Evolutionary conservation across 306 rosid genomes (phyloP).

Genomic region (Glycine tomentella): DNA sequence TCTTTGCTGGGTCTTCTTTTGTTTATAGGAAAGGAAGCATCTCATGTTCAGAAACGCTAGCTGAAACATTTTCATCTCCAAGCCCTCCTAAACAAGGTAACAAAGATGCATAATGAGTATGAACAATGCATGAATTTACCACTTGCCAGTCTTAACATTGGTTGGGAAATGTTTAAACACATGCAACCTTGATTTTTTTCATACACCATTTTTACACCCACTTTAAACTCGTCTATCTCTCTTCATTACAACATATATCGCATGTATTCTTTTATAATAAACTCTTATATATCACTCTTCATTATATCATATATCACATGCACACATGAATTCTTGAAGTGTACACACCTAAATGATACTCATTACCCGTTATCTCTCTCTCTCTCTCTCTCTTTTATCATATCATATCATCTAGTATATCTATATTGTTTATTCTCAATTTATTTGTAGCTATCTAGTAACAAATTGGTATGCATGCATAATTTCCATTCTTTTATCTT

Average conservation of each 20-base stretch:
- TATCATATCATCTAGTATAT: not conserved
- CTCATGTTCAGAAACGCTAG: slow-evolving; percentile 46
- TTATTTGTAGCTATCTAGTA: not conserved
- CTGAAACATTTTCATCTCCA: slow-evolving; percentile 47
- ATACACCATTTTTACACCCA: not conserved
- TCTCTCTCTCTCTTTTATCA: no score
- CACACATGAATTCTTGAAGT: not conserved
- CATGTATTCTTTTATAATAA: not conserved
- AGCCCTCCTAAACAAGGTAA: slow-evolving; percentile 64
- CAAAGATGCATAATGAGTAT: not conserved
- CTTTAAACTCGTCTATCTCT: not conserved
- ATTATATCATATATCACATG: not conserved
- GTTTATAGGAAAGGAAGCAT: slow-evolving; percentile 58
- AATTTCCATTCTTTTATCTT: not conserved
- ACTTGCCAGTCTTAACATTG: not conserved
- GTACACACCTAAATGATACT: not conserved
- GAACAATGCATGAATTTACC: slow-evolving; percentile 5
- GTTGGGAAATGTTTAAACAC: not conserved
- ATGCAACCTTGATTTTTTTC: not conserved
- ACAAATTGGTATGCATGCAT: not conserved
- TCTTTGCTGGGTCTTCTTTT: slow-evolving; percentile 47
- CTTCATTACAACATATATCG: not conserved
- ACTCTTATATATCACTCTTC: not conserved
- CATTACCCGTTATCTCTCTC: not conserved
- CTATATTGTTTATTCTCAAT: not conserved